phyloP scores from a whole-genome alignment of 116 monocot genomes.

The Iris pallida region DNA sequence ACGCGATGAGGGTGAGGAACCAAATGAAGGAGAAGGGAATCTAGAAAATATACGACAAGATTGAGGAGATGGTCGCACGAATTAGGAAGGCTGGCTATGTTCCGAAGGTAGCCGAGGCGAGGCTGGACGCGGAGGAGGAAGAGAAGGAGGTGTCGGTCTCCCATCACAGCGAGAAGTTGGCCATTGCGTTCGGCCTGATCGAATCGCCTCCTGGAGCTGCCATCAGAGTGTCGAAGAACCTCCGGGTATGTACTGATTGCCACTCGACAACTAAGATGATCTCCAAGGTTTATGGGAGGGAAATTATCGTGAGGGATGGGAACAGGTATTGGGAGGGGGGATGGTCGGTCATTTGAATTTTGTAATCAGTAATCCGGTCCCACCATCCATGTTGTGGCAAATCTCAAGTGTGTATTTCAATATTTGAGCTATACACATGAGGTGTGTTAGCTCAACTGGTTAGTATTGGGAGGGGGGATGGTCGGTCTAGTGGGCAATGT shows the following conservation, averaged over 20 bases:
- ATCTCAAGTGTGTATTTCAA: too few species aligned
- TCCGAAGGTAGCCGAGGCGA: conserved; percentile 51
- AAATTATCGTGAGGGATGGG: conserved; percentile 62
- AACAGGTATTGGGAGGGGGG: too few species aligned
- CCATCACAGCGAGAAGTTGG: conserved; percentile 59
- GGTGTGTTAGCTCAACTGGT: too few species aligned
- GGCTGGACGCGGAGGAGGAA: conserved; percentile 61
- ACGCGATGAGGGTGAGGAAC: conserved; percentile 41
- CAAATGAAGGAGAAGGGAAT: conserved; percentile 62
- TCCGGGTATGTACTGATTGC: conserved; percentile 60
- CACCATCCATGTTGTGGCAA: too few species aligned
- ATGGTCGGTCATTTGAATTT: too few species aligned
- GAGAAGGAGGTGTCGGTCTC: conserved; percentile 51
- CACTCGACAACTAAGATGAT: conserved; percentile 55
- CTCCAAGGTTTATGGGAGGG: conserved; percentile 41
- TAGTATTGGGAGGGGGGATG: too few species aligned
- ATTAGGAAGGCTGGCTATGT: conserved; percentile 51
- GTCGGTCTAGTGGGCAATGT: too few species aligned
- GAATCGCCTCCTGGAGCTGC: conserved; percentile 21
- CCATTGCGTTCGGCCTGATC: conserved; percentile 57
- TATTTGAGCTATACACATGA: too few species aligned
- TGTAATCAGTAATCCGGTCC: too few species aligned
- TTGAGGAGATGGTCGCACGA: conserved; percentile 41
- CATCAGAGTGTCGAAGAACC: conserved; percentile 55
- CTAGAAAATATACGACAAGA: conserved; percentile 59